Evolutionary conservation across 2,329 filamentous ascomycete genomes (phyloP), one percentile per base, ranked within the genome.

Genomic region (Penicillium sp.): DNA sequence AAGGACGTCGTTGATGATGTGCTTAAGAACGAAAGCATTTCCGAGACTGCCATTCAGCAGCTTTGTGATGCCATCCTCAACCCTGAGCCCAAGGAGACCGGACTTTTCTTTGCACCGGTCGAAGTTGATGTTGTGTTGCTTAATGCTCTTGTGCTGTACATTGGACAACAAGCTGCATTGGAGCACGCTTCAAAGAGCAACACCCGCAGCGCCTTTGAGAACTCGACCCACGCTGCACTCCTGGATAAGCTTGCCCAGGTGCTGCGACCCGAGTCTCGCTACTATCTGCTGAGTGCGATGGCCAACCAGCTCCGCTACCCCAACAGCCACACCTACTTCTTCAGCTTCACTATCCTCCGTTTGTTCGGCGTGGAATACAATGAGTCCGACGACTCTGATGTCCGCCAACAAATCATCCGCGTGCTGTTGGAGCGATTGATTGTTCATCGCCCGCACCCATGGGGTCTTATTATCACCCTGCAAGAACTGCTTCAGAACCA

Each of bases 231-330:
- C 61, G 85, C 88, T 34, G 84, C 84, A 43, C 75, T 94, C 13
- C 76, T 99, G 55, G 88, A 88, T 55, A 86, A 89, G 63, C 81
- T 99, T 29, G 83, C 90, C 9, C 87, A 88, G 64, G 88, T 89
- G 57, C 79, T 95, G 38, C 80, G 83, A 38, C 83, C 89, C 0
- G 90, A 95, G 72, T 86, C 87, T 21, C 87, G 92, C 50, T 96
- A 96, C 76, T 89, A 90, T 70, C 79, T 99, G 54, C 75, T 97
- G 53, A 86, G 83, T 63, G 90, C 89, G 61, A 90, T 99, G 69
- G 83, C 90, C 53, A 96, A 97, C 72, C 92, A 97, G 75, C 83
- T 99, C 45, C 89, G 94, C 56, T 96, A 88, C 71, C 91, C 92
- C 10, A 96, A 92, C 68, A 86, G 87, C 45, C 87, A 95, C 67